Evolutionary conservation across 257 asterid species (phyloP).

Genomic region (Solanum sejunctum): DNA sequence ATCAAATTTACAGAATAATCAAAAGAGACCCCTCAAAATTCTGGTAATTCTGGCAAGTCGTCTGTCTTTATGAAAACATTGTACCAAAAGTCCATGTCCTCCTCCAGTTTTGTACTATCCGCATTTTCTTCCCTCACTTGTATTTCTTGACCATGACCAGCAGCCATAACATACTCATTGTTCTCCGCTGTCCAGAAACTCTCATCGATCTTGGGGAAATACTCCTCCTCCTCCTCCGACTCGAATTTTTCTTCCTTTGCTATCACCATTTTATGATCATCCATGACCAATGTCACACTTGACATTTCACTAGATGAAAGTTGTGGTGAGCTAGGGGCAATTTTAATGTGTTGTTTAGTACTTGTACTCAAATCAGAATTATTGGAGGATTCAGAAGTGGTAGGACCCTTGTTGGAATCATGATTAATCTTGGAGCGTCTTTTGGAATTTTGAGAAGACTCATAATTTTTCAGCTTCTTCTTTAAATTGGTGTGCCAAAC

Average conservation of each 20-base stretch:
- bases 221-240: background rate
- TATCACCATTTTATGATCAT: background rate
- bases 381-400: background rate
- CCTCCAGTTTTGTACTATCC: background rate
- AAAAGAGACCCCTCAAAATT: background rate
- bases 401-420: background rate
- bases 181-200: background rate
- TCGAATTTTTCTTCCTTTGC: background rate
- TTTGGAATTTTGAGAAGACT: background rate
- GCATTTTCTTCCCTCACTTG: background rate
- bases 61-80: conserved; percentile 2
- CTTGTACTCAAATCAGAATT: background rate
- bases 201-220: background rate
- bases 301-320: background rate
- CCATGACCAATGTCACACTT: background rate
- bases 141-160: background rate
- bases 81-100: conserved; percentile 8
- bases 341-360: background rate
- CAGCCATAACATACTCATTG: background rate
- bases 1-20: background rate
- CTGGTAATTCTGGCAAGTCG: background rate
- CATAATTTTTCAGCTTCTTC: background rate
- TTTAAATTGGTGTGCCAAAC: conserved; percentile 6
- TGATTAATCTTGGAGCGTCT: background rate
- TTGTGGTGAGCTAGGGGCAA: background rate